Conservation (phyloP, 78 protist species). For the Speleostelium caveatum region DNA sequence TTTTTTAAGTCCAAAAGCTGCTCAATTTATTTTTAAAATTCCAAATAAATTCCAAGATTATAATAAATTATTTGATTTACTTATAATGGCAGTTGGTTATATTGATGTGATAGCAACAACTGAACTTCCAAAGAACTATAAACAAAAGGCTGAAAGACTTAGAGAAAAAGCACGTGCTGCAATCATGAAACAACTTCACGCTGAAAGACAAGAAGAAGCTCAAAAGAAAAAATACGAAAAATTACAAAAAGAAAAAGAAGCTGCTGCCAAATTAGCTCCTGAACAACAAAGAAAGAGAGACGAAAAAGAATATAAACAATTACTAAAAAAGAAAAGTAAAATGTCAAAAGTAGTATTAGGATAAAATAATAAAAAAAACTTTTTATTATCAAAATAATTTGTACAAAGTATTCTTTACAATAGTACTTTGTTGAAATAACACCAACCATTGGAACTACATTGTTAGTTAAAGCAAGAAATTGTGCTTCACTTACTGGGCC, state of each 20-base stretch:
- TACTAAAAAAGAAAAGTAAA: conserved; percentile 42
- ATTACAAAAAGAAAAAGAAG: conserved; percentile 65
- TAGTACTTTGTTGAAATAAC: no score
- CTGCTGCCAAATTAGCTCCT: conserved; percentile 27
- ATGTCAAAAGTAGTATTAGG: conserved; percentile 33
- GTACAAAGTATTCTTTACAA: no score
- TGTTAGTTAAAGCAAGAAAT: no score
- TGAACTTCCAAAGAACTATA: conserved; percentile 38
- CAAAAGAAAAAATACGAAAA: conserved; percentile 71
- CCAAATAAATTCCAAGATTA: conserved; percentile 45
- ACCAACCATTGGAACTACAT: no score
- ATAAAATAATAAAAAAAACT: no score
- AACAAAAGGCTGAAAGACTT: conserved; percentile 54
- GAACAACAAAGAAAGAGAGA: conserved; percentile 75
- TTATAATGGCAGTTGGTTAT: conserved; percentile 24
- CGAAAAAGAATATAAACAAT: conserved; percentile 62
- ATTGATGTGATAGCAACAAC: conserved; percentile 40
- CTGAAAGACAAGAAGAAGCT: conserved; percentile 60
- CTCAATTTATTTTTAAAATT: conserved; percentile 26
- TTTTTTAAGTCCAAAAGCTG: conserved; percentile 39
- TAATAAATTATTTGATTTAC: conserved; percentile 36
- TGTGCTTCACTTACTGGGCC: no score
- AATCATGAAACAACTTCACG: conserved; percentile 19
- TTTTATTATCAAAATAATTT: no score
- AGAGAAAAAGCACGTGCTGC: conserved; percentile 54